Conservation (phyloP, 441 rosid genomes). For the Jatropha podagrica region DNA sequence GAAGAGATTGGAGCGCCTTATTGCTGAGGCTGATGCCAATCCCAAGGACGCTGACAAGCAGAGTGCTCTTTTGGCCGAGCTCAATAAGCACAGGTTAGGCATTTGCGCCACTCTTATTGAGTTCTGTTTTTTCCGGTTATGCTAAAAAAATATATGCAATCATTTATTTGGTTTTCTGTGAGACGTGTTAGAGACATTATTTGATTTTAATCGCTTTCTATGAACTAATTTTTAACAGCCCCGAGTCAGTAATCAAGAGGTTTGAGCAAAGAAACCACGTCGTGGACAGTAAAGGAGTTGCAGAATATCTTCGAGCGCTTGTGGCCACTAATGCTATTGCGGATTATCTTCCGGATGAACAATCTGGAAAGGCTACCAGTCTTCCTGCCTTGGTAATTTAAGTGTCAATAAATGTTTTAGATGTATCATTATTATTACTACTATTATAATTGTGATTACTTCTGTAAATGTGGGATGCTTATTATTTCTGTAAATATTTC, state of each 20-base stretch:
- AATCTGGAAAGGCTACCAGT: constrained; percentile 70
- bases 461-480: not conserved
- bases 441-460: not conserved
- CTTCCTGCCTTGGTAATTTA: constrained; percentile 79
- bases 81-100: constrained; percentile 76
- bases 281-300: constrained; percentile 83
- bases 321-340: constrained; percentile 72
- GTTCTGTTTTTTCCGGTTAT: not conserved
- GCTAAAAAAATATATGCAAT: not conserved
- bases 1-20: constrained; percentile 65
- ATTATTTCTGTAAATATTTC: not conserved
- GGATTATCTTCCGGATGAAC: constrained; percentile 92
- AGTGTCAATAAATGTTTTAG: not conserved
- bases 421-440: not conserved
- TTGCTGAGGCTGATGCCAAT: constrained; percentile 84
- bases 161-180: not conserved
- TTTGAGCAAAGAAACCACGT: constrained; percentile 85
- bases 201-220: too few species aligned
- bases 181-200: not conserved
- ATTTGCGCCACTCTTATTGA: not conserved
- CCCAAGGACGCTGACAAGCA: constrained; percentile 77
- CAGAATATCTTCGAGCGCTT: constrained; percentile 84
- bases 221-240: constrained; percentile 40
- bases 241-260: constrained; percentile 81
- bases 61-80: constrained; percentile 72